Evolutionary conservation across 441 rosid genomes (phyloP), one percentile per base, ranked within the genome.

Genomic region (Raphanus hybrid): DNA sequence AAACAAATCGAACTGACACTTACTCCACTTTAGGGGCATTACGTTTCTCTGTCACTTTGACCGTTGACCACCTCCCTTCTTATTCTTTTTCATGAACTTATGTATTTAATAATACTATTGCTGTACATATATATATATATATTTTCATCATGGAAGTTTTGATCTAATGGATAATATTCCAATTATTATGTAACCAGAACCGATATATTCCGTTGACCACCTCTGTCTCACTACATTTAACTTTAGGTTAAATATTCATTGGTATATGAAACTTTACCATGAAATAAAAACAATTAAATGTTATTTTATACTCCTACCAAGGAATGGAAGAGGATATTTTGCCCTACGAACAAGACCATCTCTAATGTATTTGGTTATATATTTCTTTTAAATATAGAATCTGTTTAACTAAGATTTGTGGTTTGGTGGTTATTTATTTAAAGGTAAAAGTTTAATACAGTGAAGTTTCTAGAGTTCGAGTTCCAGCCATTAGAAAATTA

Each of bases 31-130:
- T 70, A 59, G 43, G 43, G 73, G 34, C 82, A 70, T 75, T 79
- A 79, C 75, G 79, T 75, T 79, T 69, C 69, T 75, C 79, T 79
- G 73, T 75, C 76, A 74, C 82, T 79, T 79, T 79, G 82, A 79
- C 82, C 82, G 76, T 79, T 79, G 82, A 79, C 82, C 45, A 43
- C 76, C 64, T 65, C 66, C 64, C 71, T 9, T 63, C 66, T 39
- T 27, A 32, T 50, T 8, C 12, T 9, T n/a, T 34, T 35, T 67
- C 35, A 9, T 48, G 43, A 37, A 37, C 10, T 37, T 37, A 37
- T 37, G 43, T 37, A 37, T 37, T 35, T 37, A 23, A 23, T 58
- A 48, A 5, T 57, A 37, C 27, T 59, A 27, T 60, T 54, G 14
- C 6, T 52, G 16, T 18, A 18, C 1, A 18, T 18, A 18, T 18